Percentiles rank a stretch among this genome's conserved stretches.
Evolutionary conservation across 805 yeast genomes (phyloP).

Genomic region (Lipomyces oligophaga): DNA sequence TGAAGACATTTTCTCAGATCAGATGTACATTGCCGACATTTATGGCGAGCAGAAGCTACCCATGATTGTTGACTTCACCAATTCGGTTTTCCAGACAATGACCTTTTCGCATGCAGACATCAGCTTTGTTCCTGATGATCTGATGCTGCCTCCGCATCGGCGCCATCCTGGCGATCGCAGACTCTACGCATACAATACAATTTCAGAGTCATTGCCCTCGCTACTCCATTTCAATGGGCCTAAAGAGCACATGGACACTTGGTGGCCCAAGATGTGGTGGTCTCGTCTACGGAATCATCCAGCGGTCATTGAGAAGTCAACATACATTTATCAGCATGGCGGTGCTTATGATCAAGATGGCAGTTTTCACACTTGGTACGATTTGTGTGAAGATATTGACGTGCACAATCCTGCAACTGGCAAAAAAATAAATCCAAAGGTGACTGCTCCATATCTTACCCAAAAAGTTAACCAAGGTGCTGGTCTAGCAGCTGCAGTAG

Average conservation of each 20-base stretch:
- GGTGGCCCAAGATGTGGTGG: slow-evolving; percentile 32
- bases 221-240: slow-evolving; percentile 29
- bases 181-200: slow-evolving; percentile 19
- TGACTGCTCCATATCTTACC: too few species aligned
- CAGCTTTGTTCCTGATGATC: slow-evolving; percentile 21
- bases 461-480: too few species aligned
- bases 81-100: slow-evolving; percentile 29
- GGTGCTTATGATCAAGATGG: slow-evolving; percentile 26
- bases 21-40: slow-evolving; percentile 28
- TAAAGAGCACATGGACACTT: slow-evolving; percentile 27
- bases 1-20: slow-evolving; percentile 23
- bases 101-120: slow-evolving; percentile 27
- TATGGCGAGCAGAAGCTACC: slow-evolving; percentile 23
- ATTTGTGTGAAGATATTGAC: slow-evolving; percentile 20
- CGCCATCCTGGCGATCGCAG: slow-evolving; percentile 18
- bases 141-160: slow-evolving; percentile 16
- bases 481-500: too few species aligned
- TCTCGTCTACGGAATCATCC: slow-evolving; percentile 14
- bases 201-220: slow-evolving; percentile 19
- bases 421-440: neutral
- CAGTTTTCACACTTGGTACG: slow-evolving; percentile 20
- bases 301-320: slow-evolving; percentile 14
- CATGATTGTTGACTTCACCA: slow-evolving; percentile 23
- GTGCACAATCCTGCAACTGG: slow-evolving; percentile 16
- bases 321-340: slow-evolving; percentile 22